Conservation (phyloP, 345 rosid genomes). For the Syzygium jambos region DNA sequence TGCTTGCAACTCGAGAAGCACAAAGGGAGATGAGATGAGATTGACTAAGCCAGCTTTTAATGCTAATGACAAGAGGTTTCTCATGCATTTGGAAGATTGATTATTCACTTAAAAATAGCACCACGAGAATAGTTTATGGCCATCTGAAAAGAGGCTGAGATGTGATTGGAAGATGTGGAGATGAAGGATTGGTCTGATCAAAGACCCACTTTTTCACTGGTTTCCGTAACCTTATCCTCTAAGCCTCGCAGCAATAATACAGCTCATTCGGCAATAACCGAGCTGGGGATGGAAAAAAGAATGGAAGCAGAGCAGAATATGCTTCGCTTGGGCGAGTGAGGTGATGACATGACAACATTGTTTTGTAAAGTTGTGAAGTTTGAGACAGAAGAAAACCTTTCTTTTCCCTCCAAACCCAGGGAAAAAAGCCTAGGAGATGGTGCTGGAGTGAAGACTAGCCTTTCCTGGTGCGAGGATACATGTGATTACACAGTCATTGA, state of each 20-base stretch:
- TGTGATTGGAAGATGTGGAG: conserved; percentile 28
- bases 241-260: conserved; percentile 3
- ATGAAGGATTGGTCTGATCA: conserved; percentile 16
- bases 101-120: background rate
- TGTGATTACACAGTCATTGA: background rate
- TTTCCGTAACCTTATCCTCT: conserved; percentile 44
- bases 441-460: background rate
- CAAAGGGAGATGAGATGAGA: background rate
- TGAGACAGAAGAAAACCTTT: background rate
- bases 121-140: background rate
- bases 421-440: background rate
- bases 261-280: background rate
- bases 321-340: background rate
- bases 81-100: background rate
- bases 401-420: background rate
- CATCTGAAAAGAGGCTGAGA: background rate
- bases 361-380: background rate
- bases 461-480: background rate
- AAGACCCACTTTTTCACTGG: conserved; percentile 15
- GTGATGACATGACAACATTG: background rate
- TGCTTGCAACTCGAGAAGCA: background rate
- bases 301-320: background rate
- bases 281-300: background rate
- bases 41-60: background rate
- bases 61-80: background rate